Evolutionary conservation across 371 early-diverging fungal species (phyloP), one percentile per base, ranked within the genome.

Genomic region (Mucor racemosus): DNA sequence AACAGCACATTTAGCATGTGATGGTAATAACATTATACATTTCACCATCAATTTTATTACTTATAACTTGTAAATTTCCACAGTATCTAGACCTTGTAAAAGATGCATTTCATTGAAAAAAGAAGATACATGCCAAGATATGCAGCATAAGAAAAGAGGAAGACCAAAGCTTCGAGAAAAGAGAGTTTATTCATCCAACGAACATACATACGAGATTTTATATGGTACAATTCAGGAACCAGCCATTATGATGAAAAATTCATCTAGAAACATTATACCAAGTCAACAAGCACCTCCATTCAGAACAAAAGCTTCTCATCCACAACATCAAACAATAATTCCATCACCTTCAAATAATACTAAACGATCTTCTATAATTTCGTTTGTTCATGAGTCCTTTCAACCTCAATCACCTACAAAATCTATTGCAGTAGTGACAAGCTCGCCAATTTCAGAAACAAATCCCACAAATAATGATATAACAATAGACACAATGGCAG

Each of bases 111-210:
- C 89, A 3, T 67, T 90, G n/a, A 86, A 87, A 46, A 91, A 88
- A 69, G 77, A 84, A 58, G 90, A 90, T 55, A 86, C 89, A n/a
- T 93, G 93, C 62, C 80, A 86, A 38, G 93, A 93, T 73, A 90
- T 91, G 58, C 85, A 90, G 71, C 92, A 92, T 75, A 93, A 91
- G 68, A 92, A 92, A 67, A 86, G 93, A 65, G 93, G 93, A 15
- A 84, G 93, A 21, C 93, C 92, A 38, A 91, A 90, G 68, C 76
- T 90, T 15, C 85, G 87, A 63, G 88, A 87, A 65, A 82, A 85
- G 62, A 66, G 41, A 56, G 19, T 58, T 3, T 55, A 60, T 60
- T 62, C 67, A 17, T 50, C 69, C 1, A 69, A 72, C n/a, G 65
- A 65, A 33, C 60, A 64, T 14, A 72, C 50, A 5, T 69, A 64